Conservation (phyloP, 2,329 filamentous ascomycete species). For the Fusarium euwallaceae region DNA sequence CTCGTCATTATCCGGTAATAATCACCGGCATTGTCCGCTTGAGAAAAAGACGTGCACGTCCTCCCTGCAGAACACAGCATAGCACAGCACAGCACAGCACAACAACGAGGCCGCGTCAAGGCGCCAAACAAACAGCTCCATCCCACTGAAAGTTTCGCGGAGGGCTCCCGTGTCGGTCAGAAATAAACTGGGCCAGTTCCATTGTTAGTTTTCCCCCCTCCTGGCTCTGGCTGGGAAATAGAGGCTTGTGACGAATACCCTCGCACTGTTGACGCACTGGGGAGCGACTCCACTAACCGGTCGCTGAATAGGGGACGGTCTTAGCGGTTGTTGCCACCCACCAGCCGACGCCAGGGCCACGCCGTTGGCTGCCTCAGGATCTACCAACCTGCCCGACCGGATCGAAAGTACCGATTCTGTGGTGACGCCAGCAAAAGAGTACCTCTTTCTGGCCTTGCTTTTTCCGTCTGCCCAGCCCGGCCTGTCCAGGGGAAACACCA, state of each 20-base stretch:
- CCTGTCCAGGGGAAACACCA: slow-evolving; percentile 34
- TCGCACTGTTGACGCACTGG: slow-evolving; percentile 34
- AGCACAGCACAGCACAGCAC: slow-evolving; percentile 20
- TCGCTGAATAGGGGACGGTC: slow-evolving; percentile 42
- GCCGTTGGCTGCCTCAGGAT: slow-evolving; percentile 48
- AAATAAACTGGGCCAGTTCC: slow-evolving; percentile 40
- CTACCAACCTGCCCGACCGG: slow-evolving; percentile 21
- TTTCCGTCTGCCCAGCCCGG: slow-evolving; percentile 23
- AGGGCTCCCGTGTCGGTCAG: slow-evolving; percentile 37
- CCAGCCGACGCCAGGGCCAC: slow-evolving; percentile 34
- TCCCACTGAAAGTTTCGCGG: slow-evolving; percentile 41
- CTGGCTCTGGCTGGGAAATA: slow-evolving; percentile 32
- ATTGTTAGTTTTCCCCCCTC: slow-evolving; percentile 27
- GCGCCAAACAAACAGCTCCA: slow-evolving; percentile 22
- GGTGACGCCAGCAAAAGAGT: slow-evolving; percentile 32
- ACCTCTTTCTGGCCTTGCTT: slow-evolving; percentile 25
- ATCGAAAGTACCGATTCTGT: slow-evolving; percentile 35
- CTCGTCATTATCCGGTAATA: slow-evolving; percentile 41
- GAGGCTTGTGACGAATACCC: slow-evolving; percentile 24
- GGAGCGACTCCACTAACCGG: slow-evolving; percentile 37
- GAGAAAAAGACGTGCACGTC: slow-evolving; percentile 3
- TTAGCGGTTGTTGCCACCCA: slow-evolving; percentile 45
- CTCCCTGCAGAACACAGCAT: slow-evolving; percentile 34
- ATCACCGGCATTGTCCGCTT: slow-evolving; percentile 25
- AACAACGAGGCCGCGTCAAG: slow-evolving; percentile 25